phyloP scores from a whole-genome alignment of 176 grass and related monocot species.

The sorghum (Sorghum bicolor) region DNA sequence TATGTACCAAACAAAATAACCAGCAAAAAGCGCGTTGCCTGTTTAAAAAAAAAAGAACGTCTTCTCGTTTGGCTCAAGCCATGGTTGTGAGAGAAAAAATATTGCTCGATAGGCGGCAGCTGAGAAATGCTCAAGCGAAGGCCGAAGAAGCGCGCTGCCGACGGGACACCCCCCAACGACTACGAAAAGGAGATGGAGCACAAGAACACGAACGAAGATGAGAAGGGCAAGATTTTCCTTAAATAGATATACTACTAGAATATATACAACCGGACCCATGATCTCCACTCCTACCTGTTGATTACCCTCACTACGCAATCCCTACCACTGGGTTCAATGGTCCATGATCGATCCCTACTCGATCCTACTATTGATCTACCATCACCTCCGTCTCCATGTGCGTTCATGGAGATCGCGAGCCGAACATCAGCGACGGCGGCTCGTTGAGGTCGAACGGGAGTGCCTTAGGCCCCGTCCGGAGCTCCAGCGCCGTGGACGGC shows the following conservation, averaged over 20 bases:
- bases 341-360: neutral
- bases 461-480: constrained; percentile 42
- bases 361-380: neutral
- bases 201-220: neutral
- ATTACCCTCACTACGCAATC: neutral
- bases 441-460: constrained; percentile 96
- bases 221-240: constrained; percentile 19
- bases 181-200: neutral
- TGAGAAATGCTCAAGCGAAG: no score
- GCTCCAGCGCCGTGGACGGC: constrained; percentile 80
- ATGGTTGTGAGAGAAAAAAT: no score
- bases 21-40: neutral
- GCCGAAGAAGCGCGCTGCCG: neutral
- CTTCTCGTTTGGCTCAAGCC: no score
- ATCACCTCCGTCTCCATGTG: neutral
- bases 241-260: neutral
- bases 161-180: neutral
- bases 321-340: neutral
- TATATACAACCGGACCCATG: constrained; percentile 34
- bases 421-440: constrained; percentile 49
- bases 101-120: no score
- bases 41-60: neutral
- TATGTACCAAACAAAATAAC: neutral
- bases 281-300: neutral
- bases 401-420: constrained; percentile 21